Evolutionary conservation across 257 asterid species (phyloP).

Genomic region (Jacaranda mimosifolia): DNA sequence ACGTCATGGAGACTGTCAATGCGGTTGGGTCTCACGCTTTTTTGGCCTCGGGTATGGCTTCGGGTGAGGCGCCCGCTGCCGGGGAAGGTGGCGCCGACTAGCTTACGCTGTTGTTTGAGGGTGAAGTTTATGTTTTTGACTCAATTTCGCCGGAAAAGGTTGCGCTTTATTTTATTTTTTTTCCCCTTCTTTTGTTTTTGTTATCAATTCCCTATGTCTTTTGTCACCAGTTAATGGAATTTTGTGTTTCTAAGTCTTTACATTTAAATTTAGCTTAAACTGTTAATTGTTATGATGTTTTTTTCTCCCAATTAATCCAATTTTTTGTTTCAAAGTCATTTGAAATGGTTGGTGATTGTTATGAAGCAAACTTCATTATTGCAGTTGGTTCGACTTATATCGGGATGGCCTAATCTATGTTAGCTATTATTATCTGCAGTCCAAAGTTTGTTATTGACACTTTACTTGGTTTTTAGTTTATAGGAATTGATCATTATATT

Average conservation of each 20-base stretch:
- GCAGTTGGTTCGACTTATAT: not conserved
- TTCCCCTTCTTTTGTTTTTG: no score
- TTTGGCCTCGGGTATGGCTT: conserved; percentile 56
- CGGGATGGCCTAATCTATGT: not conserved
- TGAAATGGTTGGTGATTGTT: not conserved
- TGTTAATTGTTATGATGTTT: not conserved
- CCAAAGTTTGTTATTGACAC: no score
- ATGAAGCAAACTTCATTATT: not conserved
- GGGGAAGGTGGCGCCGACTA: conserved; percentile 80
- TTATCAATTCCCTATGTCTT: conserved; percentile 15
- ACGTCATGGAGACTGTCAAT: conserved; percentile 52
- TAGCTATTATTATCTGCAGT: no score
- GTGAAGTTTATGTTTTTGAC: conserved; percentile 93
- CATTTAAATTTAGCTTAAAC: not conserved
- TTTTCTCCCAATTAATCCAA: not conserved
- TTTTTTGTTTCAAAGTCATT: not conserved
- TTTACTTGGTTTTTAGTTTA: no score
- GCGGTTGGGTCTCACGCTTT: conserved; percentile 55
- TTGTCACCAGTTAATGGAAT: conserved; percentile 8
- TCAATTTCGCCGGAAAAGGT: conserved; percentile 96
- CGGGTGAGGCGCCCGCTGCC: conserved; percentile 36
- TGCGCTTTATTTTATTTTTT: not conserved
- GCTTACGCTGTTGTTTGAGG: conserved; percentile 96
- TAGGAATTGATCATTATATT: no score
- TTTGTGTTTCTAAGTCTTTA: conserved; percentile 12